Percentiles rank a stretch among this genome's conserved stretches.
These are phyloP conservation scores for Recurvomyces mirabilis DNA, from an alignment of 495 filamentous ascomycete species.

Conservation along the genomic window DNA sequence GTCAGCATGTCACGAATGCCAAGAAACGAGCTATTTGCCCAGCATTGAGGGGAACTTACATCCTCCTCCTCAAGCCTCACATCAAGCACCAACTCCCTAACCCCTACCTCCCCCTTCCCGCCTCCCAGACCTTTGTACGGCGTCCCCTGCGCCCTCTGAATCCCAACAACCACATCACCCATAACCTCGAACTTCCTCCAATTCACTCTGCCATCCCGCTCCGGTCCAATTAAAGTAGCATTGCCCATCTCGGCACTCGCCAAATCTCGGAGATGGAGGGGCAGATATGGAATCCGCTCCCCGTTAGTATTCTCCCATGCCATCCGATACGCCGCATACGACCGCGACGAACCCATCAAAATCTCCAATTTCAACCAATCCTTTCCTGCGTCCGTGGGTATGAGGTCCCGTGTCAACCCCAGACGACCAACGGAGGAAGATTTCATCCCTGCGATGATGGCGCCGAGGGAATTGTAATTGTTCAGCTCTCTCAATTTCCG, in stretches of 20 bases:
- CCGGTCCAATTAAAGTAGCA: conserved; percentile 64
- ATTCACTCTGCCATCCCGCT: conserved; percentile 47
- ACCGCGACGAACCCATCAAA: conserved; percentile 83
- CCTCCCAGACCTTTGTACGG: conserved; percentile 61
- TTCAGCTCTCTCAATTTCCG: conserved; percentile 70
- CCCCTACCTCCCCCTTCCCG: conserved; percentile 39
- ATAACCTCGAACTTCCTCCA: conserved; percentile 98
- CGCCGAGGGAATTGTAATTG: conserved; percentile 92
- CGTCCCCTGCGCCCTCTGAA: conserved; percentile 79
- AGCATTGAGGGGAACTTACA: conserved; percentile 29
- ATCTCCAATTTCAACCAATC: conserved; percentile 81
- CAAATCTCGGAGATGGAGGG: conserved; percentile 79
- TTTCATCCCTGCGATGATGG: conserved; percentile 86
- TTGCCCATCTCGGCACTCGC: conserved; percentile 89
- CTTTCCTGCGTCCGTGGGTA: conserved; percentile 56
- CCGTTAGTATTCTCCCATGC: conserved; percentile 91
- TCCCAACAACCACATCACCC: conserved; percentile 77
- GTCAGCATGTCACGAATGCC: conserved; percentile 15
- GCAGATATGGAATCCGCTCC: conserved; percentile 86
- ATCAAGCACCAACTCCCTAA: conserved; percentile 63
- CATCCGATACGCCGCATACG: conserved; percentile 84
- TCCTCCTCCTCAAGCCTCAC: conserved; percentile 49
- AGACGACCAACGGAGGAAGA: conserved; percentile 80
- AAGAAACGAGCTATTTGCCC: no score
- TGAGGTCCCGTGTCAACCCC: conserved; percentile 64